A percentile compares a stretch with the other conserved stretches of the same genome.
Conservation (phyloP, 2,329 filamentous ascomycete species). For the Cladosporium austrohemisphaericum region DNA sequence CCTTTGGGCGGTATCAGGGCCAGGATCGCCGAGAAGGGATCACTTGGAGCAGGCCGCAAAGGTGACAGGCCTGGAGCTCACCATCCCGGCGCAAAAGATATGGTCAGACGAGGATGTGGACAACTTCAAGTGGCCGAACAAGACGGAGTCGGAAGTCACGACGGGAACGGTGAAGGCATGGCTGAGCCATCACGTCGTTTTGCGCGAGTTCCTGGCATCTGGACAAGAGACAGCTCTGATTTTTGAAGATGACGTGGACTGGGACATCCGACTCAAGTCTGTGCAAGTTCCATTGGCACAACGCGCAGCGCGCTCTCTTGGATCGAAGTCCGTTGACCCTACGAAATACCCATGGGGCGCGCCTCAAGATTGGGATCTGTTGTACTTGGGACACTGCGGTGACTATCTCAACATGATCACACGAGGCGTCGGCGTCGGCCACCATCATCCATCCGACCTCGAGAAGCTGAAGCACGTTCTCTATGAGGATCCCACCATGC, state of each 20-base stretch:
- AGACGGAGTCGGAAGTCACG: slow-evolving; percentile 28
- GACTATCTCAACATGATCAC: slow-evolving; percentile 37
- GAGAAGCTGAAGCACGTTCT: slow-evolving; percentile 33
- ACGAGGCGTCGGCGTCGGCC: slow-evolving; percentile 34
- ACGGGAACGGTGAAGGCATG: slow-evolving; percentile 38
- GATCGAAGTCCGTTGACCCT: slow-evolving; percentile 32
- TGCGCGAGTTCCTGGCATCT: slow-evolving; percentile 38
- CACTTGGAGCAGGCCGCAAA: slow-evolving; percentile 37
- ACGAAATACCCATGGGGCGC: slow-evolving; percentile 33
- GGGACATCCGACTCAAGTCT: slow-evolving; percentile 42
- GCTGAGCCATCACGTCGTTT: slow-evolving; percentile 35
- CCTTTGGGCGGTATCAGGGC: slow-evolving; percentile 37
- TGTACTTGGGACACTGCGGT: slow-evolving; percentile 41
- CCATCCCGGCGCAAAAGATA: slow-evolving; percentile 33
- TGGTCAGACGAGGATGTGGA: slow-evolving; percentile 36
- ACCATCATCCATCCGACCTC: slow-evolving; percentile 32
- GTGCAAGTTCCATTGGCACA: slow-evolving; percentile 34
- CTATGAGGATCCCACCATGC: slow-evolving; percentile 38
- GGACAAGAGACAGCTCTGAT: slow-evolving; percentile 41
- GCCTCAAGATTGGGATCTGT: slow-evolving; percentile 35
- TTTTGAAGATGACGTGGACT: slow-evolving; percentile 45
- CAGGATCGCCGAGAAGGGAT: slow-evolving; percentile 31
- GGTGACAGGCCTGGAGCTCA: slow-evolving; percentile 36
- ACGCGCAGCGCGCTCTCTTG: slow-evolving; percentile 26
- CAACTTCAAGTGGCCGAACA: slow-evolving; percentile 20